A percentile compares a stretch with the other conserved stretches of the same genome.
Conservation (phyloP, 495 filamentous ascomycete genomes). For the Penicillium mononematosum region DNA sequence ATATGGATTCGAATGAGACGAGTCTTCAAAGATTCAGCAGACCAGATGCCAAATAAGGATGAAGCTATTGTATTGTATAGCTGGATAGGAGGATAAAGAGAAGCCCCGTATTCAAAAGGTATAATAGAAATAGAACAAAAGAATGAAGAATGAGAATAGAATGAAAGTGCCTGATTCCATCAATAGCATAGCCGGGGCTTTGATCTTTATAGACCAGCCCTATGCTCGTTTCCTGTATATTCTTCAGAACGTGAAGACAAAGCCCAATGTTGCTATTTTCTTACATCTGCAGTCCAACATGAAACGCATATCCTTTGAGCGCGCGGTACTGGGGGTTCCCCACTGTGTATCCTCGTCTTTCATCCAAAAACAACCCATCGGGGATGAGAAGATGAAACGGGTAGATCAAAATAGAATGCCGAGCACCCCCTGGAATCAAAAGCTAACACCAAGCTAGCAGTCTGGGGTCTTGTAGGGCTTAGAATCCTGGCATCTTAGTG, state of each 20-base stretch:
- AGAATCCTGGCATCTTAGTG: conserved; percentile 1
- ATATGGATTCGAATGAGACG: conserved; percentile 8
- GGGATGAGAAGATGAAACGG: conserved; percentile 22
- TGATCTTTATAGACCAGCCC: conserved; percentile 24
- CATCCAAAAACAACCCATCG: conserved; percentile 10
- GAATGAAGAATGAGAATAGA: conserved; percentile 13
- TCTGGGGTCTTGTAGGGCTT: background rate
- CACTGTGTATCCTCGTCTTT: conserved; percentile 9
- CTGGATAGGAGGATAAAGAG: conserved; percentile 3
- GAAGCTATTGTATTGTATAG: conserved; percentile 17
- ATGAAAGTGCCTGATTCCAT: conserved; percentile 20
- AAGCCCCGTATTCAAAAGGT: background rate
- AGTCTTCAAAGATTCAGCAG: background rate
- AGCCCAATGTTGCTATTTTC: conserved; percentile 23
- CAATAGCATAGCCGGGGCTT: background rate
- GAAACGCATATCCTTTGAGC: conserved; percentile 20
- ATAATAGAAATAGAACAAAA: conserved; percentile 22
- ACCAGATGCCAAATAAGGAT: conserved; percentile 14
- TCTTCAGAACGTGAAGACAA: conserved; percentile 2
- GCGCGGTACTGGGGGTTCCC: conserved; percentile 16
- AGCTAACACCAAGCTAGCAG: background rate
- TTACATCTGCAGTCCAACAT: conserved; percentile 7
- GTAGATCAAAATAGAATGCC: conserved; percentile 12
- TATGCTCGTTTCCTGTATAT: background rate
- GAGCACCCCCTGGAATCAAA: background rate